Base-by-base conservation (phyloP, 225 moss, liverwort and hornwort species). In the Bryum argenteum region DNA sequence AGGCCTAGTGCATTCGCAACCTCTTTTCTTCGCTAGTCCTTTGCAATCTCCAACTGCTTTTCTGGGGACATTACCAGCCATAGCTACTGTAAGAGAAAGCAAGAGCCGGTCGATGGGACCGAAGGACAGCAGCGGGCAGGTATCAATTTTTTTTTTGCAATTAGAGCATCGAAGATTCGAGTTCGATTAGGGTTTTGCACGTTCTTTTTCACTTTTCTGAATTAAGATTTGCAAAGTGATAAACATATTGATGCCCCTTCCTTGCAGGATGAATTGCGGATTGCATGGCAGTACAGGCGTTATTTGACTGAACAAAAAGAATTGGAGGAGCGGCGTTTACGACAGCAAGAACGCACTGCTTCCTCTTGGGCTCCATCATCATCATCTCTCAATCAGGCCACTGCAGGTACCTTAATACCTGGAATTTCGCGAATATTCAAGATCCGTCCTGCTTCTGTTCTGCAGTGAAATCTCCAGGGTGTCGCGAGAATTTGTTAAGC, bases 211-310 rank as follows among this genome's bases (percentile, higher is more conserved):
- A 43, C 15, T 54, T 18, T 11, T 51, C 54, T 51, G n/a, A 47
- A 61, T n/a, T 33, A 48, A 21, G 33, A 63, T 51, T 18, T 23
- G 19, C 37, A 22, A 22, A 53, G 8, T 58, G 51, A n/a, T 42
- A 80, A 57, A 22, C 47, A 19, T 67, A 42, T 50, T 55, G 57
- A 61, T 75, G 53, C 15, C 15, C 53, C 45, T 24, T 57, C 28
- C 61, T 76, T 77, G 70, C 83, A 96, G 96, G 90, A 91, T 56
- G 92, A 94, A 61, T 78, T 97, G 58, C 86, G 94, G 75, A 98
- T 98, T 55, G 97, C 97, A 18, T 98, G 97, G 94, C 94, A 94
- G 71, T 98, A 98, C 65, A 84, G 90, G 57, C 89, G 88, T 62
- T 97, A 87, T 73, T 74, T 89, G 48, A 90, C 82, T 69, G 94